phyloP scores from a whole-genome alignment of 257 asterid species.

The Solanum chaucha region DNA sequence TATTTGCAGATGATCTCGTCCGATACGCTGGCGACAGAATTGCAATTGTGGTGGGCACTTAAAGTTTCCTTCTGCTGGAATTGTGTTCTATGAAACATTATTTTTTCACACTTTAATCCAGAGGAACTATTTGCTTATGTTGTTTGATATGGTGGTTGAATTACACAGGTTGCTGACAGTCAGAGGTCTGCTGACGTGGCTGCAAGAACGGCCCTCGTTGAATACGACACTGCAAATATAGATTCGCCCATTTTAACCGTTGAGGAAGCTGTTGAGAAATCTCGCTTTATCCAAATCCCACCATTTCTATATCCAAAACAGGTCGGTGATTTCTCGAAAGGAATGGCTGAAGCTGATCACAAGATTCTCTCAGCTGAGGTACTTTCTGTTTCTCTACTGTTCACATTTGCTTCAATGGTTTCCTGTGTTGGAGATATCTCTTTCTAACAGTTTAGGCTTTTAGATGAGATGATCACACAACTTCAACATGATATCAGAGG shows the following conservation, averaged over 20 bases:
- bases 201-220: slow-evolving; percentile 37
- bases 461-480: neutral
- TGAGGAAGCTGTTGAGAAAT: slow-evolving; percentile 55
- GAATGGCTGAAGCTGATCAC: slow-evolving; percentile 77
- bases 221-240: slow-evolving; percentile 36
- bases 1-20: slow-evolving; percentile 48
- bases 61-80: neutral
- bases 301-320: slow-evolving; percentile 26
- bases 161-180: slow-evolving; percentile 45
- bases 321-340: slow-evolving; percentile 54
- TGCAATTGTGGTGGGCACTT: slow-evolving; percentile 49
- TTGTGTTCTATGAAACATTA: neutral
- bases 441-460: neutral
- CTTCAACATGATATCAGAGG: neutral
- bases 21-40: slow-evolving; percentile 55
- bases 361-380: slow-evolving; percentile 58
- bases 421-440: neutral
- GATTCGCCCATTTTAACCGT: slow-evolving; percentile 62
- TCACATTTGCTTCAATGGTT: neutral
- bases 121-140: neutral
- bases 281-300: slow-evolving; percentile 48
- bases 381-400: neutral
- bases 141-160: neutral
- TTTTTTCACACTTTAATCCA: neutral
- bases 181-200: slow-evolving; percentile 49